These are phyloP conservation scores for Polyrhizophydium stewartii DNA, from an alignment of 371 early-diverging fungal genomes.

Conservation along the genomic window DNA sequence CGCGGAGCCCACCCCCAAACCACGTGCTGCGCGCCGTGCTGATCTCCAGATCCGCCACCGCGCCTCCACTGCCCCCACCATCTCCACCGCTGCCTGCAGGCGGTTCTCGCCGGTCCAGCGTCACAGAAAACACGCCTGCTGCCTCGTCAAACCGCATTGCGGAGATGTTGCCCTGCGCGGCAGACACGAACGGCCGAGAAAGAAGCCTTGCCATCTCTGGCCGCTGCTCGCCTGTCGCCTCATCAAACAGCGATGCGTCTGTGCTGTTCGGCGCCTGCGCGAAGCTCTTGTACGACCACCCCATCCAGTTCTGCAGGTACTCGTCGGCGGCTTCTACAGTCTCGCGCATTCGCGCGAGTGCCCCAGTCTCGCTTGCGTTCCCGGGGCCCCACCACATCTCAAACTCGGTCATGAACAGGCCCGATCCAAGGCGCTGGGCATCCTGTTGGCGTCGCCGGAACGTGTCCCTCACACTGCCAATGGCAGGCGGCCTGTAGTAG, in stretches of 20 bases:
- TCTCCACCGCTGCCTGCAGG: not conserved
- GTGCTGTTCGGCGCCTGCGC: slow-evolving; percentile 10
- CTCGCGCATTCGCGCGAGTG: slow-evolving; percentile 1
- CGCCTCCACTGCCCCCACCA: not conserved
- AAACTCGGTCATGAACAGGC: slow-evolving; percentile 23
- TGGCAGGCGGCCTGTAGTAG: slow-evolving; percentile 19
- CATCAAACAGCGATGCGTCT: slow-evolving; percentile 14
- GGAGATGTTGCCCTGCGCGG: slow-evolving; percentile 10
- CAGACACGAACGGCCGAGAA: slow-evolving; percentile 9
- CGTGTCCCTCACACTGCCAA: slow-evolving; percentile 1
- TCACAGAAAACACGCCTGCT: slow-evolving; percentile 6
- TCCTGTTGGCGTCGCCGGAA: slow-evolving; percentile 6
- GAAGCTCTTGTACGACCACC: slow-evolving; percentile 21
- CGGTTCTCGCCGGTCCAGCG: no score
- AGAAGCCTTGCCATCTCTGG: slow-evolving; percentile 8
- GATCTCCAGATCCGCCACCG: not conserved
- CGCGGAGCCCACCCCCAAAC: slow-evolving; percentile 6
- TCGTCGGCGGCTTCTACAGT: slow-evolving; percentile 14
- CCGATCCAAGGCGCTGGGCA: slow-evolving; percentile 13
- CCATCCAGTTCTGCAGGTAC: slow-evolving; percentile 19
- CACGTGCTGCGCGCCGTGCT: not conserved
- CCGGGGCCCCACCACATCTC: slow-evolving; percentile 15
- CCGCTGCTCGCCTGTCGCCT: slow-evolving; percentile 4
- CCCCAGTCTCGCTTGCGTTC: not conserved
- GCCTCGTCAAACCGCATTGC: slow-evolving; percentile 11